These are phyloP conservation scores for Alopecurus myosuroides DNA, from an alignment of 176 grass and related monocot species.

Conservation along the genomic window DNA sequence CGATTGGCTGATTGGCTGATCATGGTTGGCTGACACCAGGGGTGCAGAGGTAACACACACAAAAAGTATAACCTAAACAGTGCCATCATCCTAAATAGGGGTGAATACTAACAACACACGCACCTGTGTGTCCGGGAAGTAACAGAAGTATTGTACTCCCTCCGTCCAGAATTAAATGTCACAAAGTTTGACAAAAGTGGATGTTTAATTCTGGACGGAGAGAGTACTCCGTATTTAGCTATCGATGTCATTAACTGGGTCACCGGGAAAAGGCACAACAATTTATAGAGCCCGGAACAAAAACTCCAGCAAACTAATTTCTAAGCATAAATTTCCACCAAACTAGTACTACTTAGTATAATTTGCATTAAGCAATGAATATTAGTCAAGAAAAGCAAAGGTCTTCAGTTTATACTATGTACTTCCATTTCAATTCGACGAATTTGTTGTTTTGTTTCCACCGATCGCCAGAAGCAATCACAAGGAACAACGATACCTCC, in stretches of 20 bases:
- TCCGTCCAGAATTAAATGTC: too few relatives aligned
- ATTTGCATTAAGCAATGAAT: conserved; percentile 15
- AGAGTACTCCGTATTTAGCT: too few relatives aligned
- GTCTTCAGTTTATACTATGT: not conserved
- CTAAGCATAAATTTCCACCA: not conserved
- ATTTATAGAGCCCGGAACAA: not conserved
- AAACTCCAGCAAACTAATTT: not conserved
- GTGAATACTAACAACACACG: too few relatives aligned
- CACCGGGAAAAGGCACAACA: not conserved
- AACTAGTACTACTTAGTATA: not conserved
- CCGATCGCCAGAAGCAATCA: not conserved
- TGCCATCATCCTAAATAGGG: too few relatives aligned
- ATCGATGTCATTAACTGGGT: not conserved
- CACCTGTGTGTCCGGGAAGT: not conserved
- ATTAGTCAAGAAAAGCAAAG: not conserved
- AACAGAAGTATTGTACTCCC: not conserved
- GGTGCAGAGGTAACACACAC: not conserved
- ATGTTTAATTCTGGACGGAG: too few relatives aligned
- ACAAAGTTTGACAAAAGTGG: too few relatives aligned
- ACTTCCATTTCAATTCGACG: conserved; percentile 35
- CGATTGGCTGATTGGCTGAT: not conserved
- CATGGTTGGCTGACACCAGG: not conserved
- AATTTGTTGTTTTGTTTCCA: conserved; percentile 17
- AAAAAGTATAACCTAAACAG: too few relatives aligned
- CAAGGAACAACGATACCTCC: not conserved